phyloP scores from a whole-genome alignment of 495 filamentous ascomycete species.

The Tuber indicum region DNA sequence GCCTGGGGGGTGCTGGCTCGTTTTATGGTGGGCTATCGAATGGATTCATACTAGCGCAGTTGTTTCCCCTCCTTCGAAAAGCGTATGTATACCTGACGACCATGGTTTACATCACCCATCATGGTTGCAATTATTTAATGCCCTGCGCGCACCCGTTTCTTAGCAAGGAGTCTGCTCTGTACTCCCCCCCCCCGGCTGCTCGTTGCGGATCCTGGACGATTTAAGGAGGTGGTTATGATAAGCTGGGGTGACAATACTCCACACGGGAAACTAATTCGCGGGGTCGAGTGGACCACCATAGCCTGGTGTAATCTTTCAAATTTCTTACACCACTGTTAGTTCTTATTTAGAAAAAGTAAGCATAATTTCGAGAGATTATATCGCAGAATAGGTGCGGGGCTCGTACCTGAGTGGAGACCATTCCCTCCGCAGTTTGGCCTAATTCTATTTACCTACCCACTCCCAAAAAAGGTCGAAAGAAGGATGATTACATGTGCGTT shows the following conservation, averaged over 20 bases:
- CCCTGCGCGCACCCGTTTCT: not conserved
- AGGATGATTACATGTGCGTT: not conserved
- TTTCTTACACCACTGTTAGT: not conserved
- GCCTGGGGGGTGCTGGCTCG: not conserved
- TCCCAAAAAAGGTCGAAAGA: not conserved
- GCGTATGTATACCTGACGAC: not conserved
- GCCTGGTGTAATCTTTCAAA: not conserved
- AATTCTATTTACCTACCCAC: not conserved
- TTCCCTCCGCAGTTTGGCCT: not conserved
- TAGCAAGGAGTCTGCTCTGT: not conserved
- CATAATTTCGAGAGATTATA: not conserved
- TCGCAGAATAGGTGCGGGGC: not conserved
- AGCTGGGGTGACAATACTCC: not conserved
- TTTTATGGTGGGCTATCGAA: not conserved
- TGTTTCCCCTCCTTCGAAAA: not conserved
- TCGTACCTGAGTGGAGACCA: not conserved
- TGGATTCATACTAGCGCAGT: not conserved
- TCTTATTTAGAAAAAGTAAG: not conserved
- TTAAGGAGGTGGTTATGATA: not conserved
- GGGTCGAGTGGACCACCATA: not conserved
- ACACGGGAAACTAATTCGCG: not conserved
- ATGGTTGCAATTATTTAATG: not conserved
- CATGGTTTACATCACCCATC: not conserved
- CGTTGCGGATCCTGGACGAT: not conserved
- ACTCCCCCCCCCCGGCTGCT: not conserved